Percentiles rank a stretch among this genome's conserved stretches.
phyloP scores from a whole-genome alignment of 192 early-diverging fungal species.

The Coemansia sp. region DNA sequence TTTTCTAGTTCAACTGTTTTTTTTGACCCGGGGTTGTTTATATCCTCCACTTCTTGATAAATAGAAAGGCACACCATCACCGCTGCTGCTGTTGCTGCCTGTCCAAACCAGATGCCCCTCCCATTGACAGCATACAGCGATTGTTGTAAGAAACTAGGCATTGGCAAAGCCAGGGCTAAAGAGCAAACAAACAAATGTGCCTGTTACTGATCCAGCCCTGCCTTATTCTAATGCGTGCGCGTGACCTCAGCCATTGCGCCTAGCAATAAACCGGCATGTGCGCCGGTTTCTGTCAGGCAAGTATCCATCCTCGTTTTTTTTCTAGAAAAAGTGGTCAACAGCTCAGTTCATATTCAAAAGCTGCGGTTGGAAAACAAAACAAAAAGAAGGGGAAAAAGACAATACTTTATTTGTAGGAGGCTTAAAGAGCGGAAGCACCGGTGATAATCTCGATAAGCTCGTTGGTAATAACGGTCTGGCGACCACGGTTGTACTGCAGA shows the following conservation, averaged over 20 bases:
- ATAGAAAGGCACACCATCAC: background rate
- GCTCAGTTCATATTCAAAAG: background rate
- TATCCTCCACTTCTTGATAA: background rate
- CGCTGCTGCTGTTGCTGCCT: no score
- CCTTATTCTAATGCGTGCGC: background rate
- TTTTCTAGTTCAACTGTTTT: background rate
- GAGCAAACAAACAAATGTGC: background rate
- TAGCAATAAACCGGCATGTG: background rate
- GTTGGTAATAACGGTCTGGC: slow-evolving; percentile 98
- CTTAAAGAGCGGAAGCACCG: slow-evolving; percentile 89
- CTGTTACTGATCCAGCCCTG: background rate
- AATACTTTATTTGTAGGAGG: background rate
- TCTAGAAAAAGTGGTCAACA: background rate
- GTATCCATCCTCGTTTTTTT: background rate
- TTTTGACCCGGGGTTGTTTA: slow-evolving; percentile 5
- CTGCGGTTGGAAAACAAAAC: slow-evolving; percentile 4
- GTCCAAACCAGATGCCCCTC: no score
- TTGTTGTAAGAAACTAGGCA: no score
- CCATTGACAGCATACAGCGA: no score
- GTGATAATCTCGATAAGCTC: slow-evolving; percentile 98
- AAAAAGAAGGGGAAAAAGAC: background rate
- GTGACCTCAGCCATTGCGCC: background rate
- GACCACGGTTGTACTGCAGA: slow-evolving; percentile 94
- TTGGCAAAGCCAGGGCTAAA: background rate
- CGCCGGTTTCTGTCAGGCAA: background rate